phyloP scores from a whole-genome alignment of 2,329 filamentous ascomycete genomes.

The Cytospora paraplurivora region DNA sequence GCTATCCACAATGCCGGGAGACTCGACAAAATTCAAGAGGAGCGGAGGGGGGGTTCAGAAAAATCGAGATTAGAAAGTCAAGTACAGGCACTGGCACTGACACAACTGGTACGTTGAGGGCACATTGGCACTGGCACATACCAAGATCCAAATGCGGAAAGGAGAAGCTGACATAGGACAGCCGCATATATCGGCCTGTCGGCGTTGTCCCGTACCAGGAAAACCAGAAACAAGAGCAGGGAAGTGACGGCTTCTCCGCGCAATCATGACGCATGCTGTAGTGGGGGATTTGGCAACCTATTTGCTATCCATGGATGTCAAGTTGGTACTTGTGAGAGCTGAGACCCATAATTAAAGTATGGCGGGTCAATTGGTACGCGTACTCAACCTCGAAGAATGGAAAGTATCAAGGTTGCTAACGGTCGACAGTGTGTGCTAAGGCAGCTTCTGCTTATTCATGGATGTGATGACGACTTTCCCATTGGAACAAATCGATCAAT shows the following conservation, averaged over 20 bases:
- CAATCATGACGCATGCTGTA: slow-evolving; percentile 17
- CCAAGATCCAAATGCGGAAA: neutral
- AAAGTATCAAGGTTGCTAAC: too few species aligned
- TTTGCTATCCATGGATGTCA: neutral
- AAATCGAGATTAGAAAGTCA: neutral
- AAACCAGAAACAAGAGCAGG: neutral
- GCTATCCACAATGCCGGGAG: neutral
- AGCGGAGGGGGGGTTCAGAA: neutral
- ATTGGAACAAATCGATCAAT: too few species aligned
- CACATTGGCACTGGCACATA: too few species aligned
- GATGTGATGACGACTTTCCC: too few species aligned
- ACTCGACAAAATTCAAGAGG: neutral
- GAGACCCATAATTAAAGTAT: too few species aligned
- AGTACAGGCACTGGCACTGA: neutral
- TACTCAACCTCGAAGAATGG: too few species aligned
- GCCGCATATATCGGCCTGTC: neutral
- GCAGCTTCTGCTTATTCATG: too few species aligned
- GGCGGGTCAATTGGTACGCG: too few species aligned
- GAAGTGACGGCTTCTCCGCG: neutral
- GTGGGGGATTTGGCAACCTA: neutral
- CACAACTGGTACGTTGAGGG: neutral
- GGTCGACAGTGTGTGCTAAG: too few species aligned
- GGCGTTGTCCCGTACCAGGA: neutral
- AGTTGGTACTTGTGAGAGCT: neutral
- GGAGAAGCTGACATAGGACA: neutral